phyloP scores from a whole-genome alignment of 2,329 filamentous ascomycete species.

The Microcyclospora pomicola region DNA sequence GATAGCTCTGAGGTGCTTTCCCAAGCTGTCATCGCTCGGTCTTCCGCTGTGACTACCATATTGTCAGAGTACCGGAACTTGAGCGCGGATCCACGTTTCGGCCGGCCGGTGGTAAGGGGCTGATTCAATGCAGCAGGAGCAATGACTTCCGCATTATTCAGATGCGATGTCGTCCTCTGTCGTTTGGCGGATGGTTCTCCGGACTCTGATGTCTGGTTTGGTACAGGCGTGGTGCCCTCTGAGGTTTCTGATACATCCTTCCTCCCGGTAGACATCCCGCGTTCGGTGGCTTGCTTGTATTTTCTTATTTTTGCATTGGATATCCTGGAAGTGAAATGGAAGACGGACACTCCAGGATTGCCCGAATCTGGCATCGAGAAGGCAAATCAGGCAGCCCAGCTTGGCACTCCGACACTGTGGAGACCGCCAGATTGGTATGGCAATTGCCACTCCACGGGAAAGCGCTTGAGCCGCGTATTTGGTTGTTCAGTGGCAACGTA shows the following conservation, averaged over 20 bases:
- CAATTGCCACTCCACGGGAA: no score
- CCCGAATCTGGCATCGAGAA: no score
- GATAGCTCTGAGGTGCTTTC: slow-evolving; percentile 11
- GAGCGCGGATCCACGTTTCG: slow-evolving; percentile 5
- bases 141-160: background rate
- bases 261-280: slow-evolving; percentile 10
- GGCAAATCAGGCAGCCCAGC: no score
- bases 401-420: no score
- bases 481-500: no score
- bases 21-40: background rate
- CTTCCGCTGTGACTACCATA: slow-evolving; percentile 5
- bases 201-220: background rate
- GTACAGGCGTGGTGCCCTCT: background rate
- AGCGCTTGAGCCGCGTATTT: no score
- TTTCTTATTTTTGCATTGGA: slow-evolving; percentile 17
- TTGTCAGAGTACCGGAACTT: slow-evolving; percentile 10
- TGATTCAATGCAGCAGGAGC: slow-evolving; percentile 4
- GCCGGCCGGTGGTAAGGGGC: slow-evolving; percentile 11
- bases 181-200: background rate
- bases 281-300: slow-evolving; percentile 14
- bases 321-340: slow-evolving; percentile 17
- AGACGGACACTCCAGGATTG: slow-evolving; percentile 9
- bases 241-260: slow-evolving; percentile 1
- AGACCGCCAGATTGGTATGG: no score
- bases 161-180: no score